Percentiles rank a stretch among this genome's conserved stretches.
Evolutionary conservation across 805 yeast genomes (phyloP).

Genomic region (Yarrowia sp.): DNA sequence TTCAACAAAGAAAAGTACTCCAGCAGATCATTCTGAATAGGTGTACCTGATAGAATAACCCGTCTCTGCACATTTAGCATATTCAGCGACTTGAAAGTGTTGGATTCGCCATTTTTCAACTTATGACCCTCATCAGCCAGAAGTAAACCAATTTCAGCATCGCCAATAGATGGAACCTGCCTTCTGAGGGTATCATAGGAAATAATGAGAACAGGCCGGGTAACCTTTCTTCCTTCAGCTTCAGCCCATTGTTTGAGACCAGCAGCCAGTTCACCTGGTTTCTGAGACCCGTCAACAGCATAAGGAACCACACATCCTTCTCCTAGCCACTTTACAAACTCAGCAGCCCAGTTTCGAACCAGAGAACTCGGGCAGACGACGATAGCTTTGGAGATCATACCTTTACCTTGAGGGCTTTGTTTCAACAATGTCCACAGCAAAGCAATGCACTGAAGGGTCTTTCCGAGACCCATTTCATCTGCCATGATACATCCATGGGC

Average conservation of each 20-base stretch:
- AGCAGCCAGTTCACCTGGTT: slow-evolving; percentile 62
- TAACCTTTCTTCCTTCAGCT: slow-evolving; percentile 83
- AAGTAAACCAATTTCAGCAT: slow-evolving; percentile 79
- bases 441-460: slow-evolving; percentile 84
- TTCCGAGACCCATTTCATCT: slow-evolving; percentile 95
- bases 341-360: slow-evolving; percentile 97
- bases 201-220: slow-evolving; percentile 88
- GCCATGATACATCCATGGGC: slow-evolving; percentile 98
- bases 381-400: slow-evolving; percentile 82
- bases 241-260: slow-evolving; percentile 80
- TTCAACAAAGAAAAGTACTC: slow-evolving; percentile 88
- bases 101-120: slow-evolving; percentile 83
- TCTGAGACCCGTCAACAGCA: slow-evolving; percentile 82
- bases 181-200: slow-evolving; percentile 91
- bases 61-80: slow-evolving; percentile 82
- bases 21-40: slow-evolving; percentile 91
- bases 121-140: slow-evolving; percentile 87
- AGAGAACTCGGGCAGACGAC: slow-evolving; percentile 94
- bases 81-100: slow-evolving; percentile 82
- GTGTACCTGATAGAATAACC: slow-evolving; percentile 93
- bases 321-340: slow-evolving; percentile 91
- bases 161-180: slow-evolving; percentile 70
- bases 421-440: slow-evolving; percentile 87
- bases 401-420: slow-evolving; percentile 83
- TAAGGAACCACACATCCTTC: slow-evolving; percentile 83